Percentiles rank a stretch among this genome's conserved stretches.
Evolutionary conservation across 805 yeast species (phyloP).

Genomic region (Debaryomyces castellii): DNA sequence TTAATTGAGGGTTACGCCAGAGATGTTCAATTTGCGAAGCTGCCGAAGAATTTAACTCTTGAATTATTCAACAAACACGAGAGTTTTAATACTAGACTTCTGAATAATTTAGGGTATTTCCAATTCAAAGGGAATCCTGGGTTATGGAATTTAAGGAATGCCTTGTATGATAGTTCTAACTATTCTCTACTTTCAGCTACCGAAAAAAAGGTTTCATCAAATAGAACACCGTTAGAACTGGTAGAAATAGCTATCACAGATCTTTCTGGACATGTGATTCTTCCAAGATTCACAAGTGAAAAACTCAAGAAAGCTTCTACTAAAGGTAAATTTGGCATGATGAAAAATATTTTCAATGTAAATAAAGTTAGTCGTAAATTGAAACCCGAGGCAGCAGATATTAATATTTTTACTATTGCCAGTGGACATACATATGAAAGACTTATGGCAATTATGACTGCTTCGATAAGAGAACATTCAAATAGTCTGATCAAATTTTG

Average conservation of each 20-base stretch:
- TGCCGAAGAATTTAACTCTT: constrained; percentile 55
- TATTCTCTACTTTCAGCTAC: constrained; percentile 38
- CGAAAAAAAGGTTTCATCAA: constrained; percentile 39
- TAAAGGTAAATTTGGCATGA: too few relatives aligned
- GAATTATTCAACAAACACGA: constrained; percentile 23
- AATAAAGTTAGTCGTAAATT: not conserved
- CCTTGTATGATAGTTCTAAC: constrained; percentile 25
- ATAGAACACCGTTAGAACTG: constrained; percentile 17
- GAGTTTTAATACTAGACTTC: constrained; percentile 56
- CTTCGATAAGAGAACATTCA: constrained; percentile 65
- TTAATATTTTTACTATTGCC: constrained; percentile 80
- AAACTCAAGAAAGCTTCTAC: not conserved
- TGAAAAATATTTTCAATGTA: not conserved
- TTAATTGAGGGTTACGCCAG: constrained; percentile 71
- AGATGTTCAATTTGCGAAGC: constrained; percentile 34
- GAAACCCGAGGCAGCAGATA: constrained; percentile 48
- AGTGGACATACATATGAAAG: constrained; percentile 80
- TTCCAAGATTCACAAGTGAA: constrained; percentile 40
- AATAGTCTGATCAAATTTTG: constrained; percentile 71
- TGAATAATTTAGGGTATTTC: constrained; percentile 82
- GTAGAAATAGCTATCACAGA: constrained; percentile 36
- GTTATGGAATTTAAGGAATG: constrained; percentile 51
- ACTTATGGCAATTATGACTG: constrained; percentile 74
- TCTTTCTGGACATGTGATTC: constrained; percentile 46
- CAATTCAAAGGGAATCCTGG: constrained; percentile 80